phyloP scores from a whole-genome alignment of 805 yeast genomes.

The Monosporozyma unispora region DNA sequence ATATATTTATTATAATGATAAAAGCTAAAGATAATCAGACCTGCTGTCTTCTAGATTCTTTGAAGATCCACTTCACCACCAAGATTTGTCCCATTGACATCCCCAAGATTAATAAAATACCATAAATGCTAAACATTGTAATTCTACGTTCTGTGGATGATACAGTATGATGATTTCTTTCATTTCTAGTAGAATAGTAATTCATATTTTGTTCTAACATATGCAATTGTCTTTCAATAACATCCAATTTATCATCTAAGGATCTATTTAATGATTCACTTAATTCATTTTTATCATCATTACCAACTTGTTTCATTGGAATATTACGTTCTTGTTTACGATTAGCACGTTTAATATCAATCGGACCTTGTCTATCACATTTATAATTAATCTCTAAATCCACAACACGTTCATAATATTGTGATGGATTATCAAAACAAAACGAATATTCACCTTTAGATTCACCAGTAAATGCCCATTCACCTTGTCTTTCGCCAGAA shows the following conservation, averaged over 20 bases:
- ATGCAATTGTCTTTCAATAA: constrained; percentile 52
- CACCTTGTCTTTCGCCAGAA: constrained; percentile 66
- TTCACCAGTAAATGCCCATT: constrained; percentile 60
- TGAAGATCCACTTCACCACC: constrained; percentile 63
- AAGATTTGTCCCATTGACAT: constrained; percentile 64
- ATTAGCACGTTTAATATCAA: constrained; percentile 38
- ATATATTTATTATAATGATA: neutral
- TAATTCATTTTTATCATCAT: constrained; percentile 9
- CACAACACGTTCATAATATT: constrained; percentile 71
- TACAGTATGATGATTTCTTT: constrained; percentile 78
- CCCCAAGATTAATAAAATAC: constrained; percentile 52
- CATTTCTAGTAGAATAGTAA: constrained; percentile 83
- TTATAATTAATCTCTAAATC: constrained; percentile 59
- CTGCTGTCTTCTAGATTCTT: constrained; percentile 58
- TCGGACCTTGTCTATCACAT: constrained; percentile 7
- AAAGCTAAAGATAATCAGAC: constrained; percentile 31
- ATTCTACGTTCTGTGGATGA: constrained; percentile 55
- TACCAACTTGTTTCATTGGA: neutral
- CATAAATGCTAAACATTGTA: constrained; percentile 56
- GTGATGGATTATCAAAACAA: constrained; percentile 62
- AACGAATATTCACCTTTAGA: constrained; percentile 73
- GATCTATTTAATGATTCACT: constrained; percentile 18
- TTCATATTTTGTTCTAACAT: constrained; percentile 52
- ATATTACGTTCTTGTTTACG: constrained; percentile 15
- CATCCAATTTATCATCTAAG: constrained; percentile 37